A percentile compares a stretch with the other conserved stretches of the same genome.
Evolutionary conservation across 1,284 basidiomycete species (phyloP).

Genomic region (Coniferiporia weirii): DNA sequence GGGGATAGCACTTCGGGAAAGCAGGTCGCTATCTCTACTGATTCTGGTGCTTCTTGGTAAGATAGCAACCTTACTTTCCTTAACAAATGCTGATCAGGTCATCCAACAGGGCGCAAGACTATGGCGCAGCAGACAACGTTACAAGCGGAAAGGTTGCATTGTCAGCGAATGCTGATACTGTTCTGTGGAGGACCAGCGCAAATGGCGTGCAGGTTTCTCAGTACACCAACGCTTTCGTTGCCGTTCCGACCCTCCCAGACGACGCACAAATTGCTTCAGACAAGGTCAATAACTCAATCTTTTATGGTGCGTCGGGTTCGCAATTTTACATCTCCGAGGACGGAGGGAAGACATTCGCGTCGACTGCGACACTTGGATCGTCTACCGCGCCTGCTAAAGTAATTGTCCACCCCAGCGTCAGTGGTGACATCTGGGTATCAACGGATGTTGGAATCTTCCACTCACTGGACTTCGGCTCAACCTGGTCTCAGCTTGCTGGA

Average conservation of each 20-base stretch:
- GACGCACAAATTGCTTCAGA: constrained; percentile 54
- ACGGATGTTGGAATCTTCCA: constrained; percentile 59
- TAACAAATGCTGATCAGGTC: neutral
- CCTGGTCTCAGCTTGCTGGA: constrained; percentile 44
- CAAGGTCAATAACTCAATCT: constrained; percentile 49
- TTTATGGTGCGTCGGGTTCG: constrained; percentile 50
- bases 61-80: neutral
- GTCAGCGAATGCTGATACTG: constrained; percentile 50
- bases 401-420: constrained; percentile 45
- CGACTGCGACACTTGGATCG: too few relatives aligned
- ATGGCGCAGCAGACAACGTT: constrained; percentile 47
- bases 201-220: constrained; percentile 50
- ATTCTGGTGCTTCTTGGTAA: constrained; percentile 21
- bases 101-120: constrained; percentile 37
- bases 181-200: constrained; percentile 49
- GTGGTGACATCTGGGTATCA: constrained; percentile 57
- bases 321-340: constrained; percentile 57
- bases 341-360: constrained; percentile 46
- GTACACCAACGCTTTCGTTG: constrained; percentile 41
- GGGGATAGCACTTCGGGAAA: constrained; percentile 41
- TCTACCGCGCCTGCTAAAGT: constrained; percentile 39
- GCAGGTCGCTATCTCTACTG: constrained; percentile 51
- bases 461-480: constrained; percentile 44
- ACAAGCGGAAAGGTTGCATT: constrained; percentile 52
- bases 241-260: constrained; percentile 46